phyloP scores from a whole-genome alignment of 768 basidiomycete genomes.

The Gloeostereum incarnatum region DNA sequence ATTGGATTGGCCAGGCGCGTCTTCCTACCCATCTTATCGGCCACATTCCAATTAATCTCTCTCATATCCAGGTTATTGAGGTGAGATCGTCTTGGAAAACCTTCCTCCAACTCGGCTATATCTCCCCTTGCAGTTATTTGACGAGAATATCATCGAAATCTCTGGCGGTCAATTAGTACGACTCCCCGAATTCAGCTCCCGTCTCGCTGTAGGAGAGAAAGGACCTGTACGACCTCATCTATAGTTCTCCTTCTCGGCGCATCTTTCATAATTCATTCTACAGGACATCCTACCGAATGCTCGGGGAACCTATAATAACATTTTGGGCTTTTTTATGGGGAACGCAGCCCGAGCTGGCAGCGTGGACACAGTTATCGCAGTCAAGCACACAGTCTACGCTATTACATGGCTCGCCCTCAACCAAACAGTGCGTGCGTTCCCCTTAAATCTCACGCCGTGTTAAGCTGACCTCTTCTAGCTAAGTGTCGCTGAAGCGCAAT shows the following conservation, averaged over 20 bases:
- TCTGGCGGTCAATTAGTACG: slow-evolving; percentile 55
- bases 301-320: slow-evolving; percentile 28
- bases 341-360: slow-evolving; percentile 26
- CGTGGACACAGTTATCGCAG: slow-evolving; percentile 57
- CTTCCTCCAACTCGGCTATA: slow-evolving; percentile 7
- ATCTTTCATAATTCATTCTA: slow-evolving; percentile 3
- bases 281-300: slow-evolving; percentile 64
- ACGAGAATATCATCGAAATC: slow-evolving; percentile 71
- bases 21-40: background rate
- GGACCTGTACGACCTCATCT: slow-evolving; percentile 43
- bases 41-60: slow-evolving; percentile 6
- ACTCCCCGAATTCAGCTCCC: slow-evolving; percentile 70
- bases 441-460: background rate
- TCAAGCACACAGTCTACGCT: slow-evolving; percentile 72
- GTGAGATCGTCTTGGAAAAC: slow-evolving; percentile 26
- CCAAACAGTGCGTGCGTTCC: slow-evolving; percentile 51
- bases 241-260: background rate
- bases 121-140: slow-evolving; percentile 53
- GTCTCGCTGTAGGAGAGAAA: slow-evolving; percentile 65
- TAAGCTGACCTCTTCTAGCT: slow-evolving; percentile 34
- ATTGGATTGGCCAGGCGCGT: slow-evolving; percentile 87
- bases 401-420: slow-evolving; percentile 85
- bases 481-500: slow-evolving; percentile 41
- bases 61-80: slow-evolving; percentile 55
- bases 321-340: slow-evolving; percentile 37